Evolutionary conservation across 2,329 filamentous ascomycete genomes (phyloP), one percentile per base, ranked within the genome.

Genomic region (Cryoendolithus antarcticus): DNA sequence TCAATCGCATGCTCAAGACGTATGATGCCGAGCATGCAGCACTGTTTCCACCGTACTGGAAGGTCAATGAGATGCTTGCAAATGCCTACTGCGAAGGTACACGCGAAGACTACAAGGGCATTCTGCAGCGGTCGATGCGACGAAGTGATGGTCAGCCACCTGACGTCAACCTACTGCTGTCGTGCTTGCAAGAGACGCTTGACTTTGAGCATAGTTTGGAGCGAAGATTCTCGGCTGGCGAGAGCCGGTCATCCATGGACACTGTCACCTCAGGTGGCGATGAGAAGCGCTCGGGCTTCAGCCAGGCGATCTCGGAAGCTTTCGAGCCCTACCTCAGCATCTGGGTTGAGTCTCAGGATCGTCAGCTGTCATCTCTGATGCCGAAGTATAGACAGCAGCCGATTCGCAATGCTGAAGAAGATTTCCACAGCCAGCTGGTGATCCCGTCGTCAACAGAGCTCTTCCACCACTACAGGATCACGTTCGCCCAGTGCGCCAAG

Each of bases 331-430:
- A 96, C 59, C 72, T 98, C 48, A 94, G 86, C 57, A 67, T 98
- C 3, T 98, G 91, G 91, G 86, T 98, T 2, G 89, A 96, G 44
- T 89, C 86, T 7, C 91, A 96, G 61, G 89, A 95, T 61, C 89
- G 79, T 51, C 81, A 93, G 52, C 69, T 96, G 42, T 81, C 86
- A 4, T 63, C 70, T 6, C 77, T 96, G 62, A 84, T 98, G 47
- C 86, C 86, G 0, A 86, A 78, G 57, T 96, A 96, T 62, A 84
- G 82, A 48, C 75, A 72, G 43, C 86, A 94, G 50, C 82, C 86
- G 0, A 70, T 93, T 2, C 72, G 86, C 31, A 77, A 84, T 3
- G 66, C 74, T 0, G 91, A 95, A 48, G 91, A 98, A 51, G 91
- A 98, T 40, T 96, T 96, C 59, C 84, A 85, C 32, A 71, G 83